Percentiles rank a stretch among this genome's conserved stretches.
phyloP scores from a whole-genome alignment of 164 flowering plant genomes.

The Piper longum region DNA sequence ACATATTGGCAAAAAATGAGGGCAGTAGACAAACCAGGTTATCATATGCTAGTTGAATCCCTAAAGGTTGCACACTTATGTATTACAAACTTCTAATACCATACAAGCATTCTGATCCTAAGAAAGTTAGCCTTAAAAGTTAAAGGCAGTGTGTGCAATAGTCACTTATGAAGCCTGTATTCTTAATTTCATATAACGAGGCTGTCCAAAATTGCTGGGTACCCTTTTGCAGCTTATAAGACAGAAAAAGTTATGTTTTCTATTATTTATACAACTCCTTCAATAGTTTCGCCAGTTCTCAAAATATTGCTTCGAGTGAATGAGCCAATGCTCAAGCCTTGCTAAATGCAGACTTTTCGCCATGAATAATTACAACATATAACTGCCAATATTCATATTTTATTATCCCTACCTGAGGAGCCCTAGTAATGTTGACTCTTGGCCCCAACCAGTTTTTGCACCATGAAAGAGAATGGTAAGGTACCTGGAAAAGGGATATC shows the following conservation, averaged over 20 bases:
- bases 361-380: neutral
- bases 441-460: conserved; percentile 98
- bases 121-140: neutral
- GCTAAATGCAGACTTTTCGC: neutral
- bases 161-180: too few relatives aligned
- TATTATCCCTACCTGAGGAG: conserved; percentile 68
- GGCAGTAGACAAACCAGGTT: neutral
- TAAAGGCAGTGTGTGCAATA: too few relatives aligned
- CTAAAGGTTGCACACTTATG: neutral
- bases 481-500: conserved; percentile 40
- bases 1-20: conserved; percentile 8
- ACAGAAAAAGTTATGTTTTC: too few relatives aligned
- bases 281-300: neutral
- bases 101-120: neutral
- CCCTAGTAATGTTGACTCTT: conserved; percentile 83
- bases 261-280: neutral
- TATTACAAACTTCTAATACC: neutral
- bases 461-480: conserved; percentile 93
- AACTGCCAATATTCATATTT: neutral
- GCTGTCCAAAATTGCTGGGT: neutral
- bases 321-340: too few relatives aligned
- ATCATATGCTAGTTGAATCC: neutral
- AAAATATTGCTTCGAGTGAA: too few relatives aligned
- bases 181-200: neutral
- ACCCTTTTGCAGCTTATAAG: neutral